These are phyloP conservation scores for Trifolium repens DNA, from an alignment of 306 rosid genomes.

Conservation along the genomic window DNA sequence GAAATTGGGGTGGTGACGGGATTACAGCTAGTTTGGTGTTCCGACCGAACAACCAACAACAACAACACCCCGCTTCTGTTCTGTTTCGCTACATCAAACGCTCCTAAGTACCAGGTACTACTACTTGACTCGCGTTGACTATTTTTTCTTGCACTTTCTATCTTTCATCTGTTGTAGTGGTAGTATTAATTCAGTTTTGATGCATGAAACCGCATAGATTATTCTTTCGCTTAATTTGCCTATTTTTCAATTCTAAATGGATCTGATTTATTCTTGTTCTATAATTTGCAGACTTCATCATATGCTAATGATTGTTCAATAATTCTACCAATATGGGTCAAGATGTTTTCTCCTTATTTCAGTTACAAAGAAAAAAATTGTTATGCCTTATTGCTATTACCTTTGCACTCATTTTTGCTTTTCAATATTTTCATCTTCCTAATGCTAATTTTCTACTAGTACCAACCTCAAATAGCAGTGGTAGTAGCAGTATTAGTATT, in stretches of 20 bases:
- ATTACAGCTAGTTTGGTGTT: no score
- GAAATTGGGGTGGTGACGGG: no score
- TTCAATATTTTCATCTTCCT: slow-evolving; percentile 64
- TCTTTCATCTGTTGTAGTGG: no score
- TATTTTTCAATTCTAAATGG: slow-evolving; percentile 25
- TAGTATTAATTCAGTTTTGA: no score
- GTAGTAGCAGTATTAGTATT: slow-evolving; percentile 9
- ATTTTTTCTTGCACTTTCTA: no score
- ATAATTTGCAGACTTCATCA: slow-evolving; percentile 49
- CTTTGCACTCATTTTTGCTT: slow-evolving; percentile 56
- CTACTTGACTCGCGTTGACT: no score
- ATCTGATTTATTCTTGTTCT: slow-evolving; percentile 37
- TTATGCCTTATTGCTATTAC: slow-evolving; percentile 57
- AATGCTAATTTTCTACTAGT: slow-evolving; percentile 40
- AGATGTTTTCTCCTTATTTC: slow-evolving; percentile 50
- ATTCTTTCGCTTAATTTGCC: no score
- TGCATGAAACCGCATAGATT: no score
- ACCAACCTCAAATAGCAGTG: neutral
- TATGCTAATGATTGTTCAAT: slow-evolving; percentile 33
- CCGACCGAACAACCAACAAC: no score
- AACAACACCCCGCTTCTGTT: no score
- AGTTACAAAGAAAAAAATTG: slow-evolving; percentile 56
- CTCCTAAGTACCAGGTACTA: no score
- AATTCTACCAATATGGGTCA: slow-evolving; percentile 61
- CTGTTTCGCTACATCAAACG: no score